Evolutionary conservation across 2,329 filamentous ascomycete genomes (phyloP), one percentile per base, ranked within the genome.

Genomic region (Raffaelea deltoideospora): DNA sequence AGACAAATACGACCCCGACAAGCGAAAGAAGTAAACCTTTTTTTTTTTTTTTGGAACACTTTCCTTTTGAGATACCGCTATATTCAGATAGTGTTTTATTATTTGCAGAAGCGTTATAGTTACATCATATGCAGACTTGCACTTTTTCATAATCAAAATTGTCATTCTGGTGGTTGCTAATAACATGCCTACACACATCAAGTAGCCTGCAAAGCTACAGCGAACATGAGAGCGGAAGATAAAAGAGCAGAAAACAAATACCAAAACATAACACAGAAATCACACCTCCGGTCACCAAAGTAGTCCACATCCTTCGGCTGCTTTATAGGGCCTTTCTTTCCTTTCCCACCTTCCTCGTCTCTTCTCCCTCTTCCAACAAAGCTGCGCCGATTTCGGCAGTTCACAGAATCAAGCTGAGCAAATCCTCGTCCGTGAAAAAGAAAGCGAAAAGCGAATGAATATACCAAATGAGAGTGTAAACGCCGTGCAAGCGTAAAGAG

Each of bases 1-100:
- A 57, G 86, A 93, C 44, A 96, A 96, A 61, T 95, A 96, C 61
- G 70, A 70, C 49, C 65, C 69, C 24, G 60, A 49, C 35, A 59
- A 54, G 41, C 53, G 52, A 45, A 61, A 65, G 46, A 56, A 57
- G 42, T 31, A 10, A 8, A 10, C 8, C 24, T 18, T 35, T 26
- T 8, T 26, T 26, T 26, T 26, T 26, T 26, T 8, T 8, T 26
- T 26, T 26, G 13, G 23, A 26, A 26, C 13, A 26, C 8, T 8
- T 26, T 8, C 23, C 13, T 26, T 26, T 26, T 26, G 23, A 13
- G 23, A 8, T 26, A 26, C 8, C 8, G 23, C 13, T 26, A 26
- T 26, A 13, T 26, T 26, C 8, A n/a, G n/a, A n/a, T n/a, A n/a
- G n/a, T n/a, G n/a, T n/a, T n/a, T 13, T 24, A 13, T 34, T 22